Percentiles rank a stretch among this genome's conserved stretches.
Conservation (phyloP, 108 stramenopile species). For the Schizochytrium sp. region DNA sequence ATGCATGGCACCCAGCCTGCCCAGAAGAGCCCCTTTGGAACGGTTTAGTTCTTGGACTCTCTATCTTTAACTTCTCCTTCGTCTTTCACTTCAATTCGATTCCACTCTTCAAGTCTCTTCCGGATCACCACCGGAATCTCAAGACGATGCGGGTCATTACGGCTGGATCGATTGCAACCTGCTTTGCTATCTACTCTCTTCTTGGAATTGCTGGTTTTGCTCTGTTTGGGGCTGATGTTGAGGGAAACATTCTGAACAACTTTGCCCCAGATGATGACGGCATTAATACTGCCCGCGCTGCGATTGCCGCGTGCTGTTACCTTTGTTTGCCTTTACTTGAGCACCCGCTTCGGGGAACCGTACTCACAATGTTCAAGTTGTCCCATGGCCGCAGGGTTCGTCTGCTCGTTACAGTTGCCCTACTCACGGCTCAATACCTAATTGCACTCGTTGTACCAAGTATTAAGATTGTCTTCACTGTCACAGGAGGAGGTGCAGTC, state of each 20-base stretch:
- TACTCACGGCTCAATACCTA: conserved; percentile 12
- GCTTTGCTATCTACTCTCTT: conserved; percentile 45
- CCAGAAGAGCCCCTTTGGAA: not conserved
- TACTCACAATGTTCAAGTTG: conserved; percentile 1
- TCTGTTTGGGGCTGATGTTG: conserved; percentile 17
- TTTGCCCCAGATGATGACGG: not conserved
- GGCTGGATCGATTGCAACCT: not conserved
- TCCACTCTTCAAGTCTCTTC: conserved; percentile 9
- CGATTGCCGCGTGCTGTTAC: conserved; percentile 44
- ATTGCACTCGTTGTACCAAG: conserved; percentile 42
- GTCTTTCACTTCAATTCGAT: conserved; percentile 46
- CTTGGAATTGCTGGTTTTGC: conserved; percentile 52
- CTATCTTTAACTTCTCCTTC: conserved; percentile 54
- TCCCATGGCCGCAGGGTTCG: not conserved
- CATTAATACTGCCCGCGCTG: conserved; percentile 40
- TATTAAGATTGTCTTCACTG: conserved; percentile 18
- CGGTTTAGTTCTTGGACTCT: not conserved
- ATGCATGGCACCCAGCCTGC: conserved; percentile 18
- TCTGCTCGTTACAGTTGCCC: not conserved
- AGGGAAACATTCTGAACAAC: conserved; percentile 43
- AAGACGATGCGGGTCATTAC: conserved; percentile 7
- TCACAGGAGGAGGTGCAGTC: conserved; percentile 28
- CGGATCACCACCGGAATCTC: not conserved
- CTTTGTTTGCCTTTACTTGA: conserved; percentile 47
- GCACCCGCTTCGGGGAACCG: conserved; percentile 47